Evolutionary conservation across 257 asterid genomes (phyloP).

Genomic region (Orobanche coerulescens): DNA sequence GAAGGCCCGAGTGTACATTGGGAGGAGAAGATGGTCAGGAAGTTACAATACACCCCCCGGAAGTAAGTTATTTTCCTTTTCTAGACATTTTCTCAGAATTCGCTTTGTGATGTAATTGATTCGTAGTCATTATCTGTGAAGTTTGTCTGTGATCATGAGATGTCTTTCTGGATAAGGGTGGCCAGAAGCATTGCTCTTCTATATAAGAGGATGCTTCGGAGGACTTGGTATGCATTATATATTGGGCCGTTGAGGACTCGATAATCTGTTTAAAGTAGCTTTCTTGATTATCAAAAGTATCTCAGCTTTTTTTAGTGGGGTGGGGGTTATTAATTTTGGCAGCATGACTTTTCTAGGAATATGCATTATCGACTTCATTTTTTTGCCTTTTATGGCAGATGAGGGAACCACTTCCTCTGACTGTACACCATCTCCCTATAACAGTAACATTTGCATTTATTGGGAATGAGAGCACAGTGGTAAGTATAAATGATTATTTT

Average conservation of each 20-base stretch:
- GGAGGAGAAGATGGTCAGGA: slow-evolving; percentile 85
- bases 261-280: neutral
- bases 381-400: slow-evolving; percentile 49
- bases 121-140: neutral
- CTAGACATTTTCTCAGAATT: neutral
- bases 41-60: slow-evolving; percentile 70
- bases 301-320: neutral
- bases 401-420: slow-evolving; percentile 86
- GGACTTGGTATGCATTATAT: slow-evolving; percentile 9
- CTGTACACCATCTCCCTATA: slow-evolving; percentile 88
- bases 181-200: neutral
- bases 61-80: slow-evolving; percentile 42
- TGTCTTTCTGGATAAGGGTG: slow-evolving; percentile 3
- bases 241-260: neutral
- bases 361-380: slow-evolving; percentile 15
- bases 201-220: neutral
- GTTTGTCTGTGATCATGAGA: slow-evolving; percentile 1
- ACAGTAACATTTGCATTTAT: slow-evolving; percentile 88
- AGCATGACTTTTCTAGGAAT: neutral
- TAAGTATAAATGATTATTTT: slow-evolving; percentile 23
- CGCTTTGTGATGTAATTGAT: neutral
- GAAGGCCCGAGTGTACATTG: slow-evolving; percentile 84
- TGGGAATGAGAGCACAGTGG: slow-evolving; percentile 68
- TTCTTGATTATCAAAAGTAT: slow-evolving; percentile 8
- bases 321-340: slow-evolving; percentile 2